Evolutionary conservation across 2,329 filamentous ascomycete species (phyloP), one percentile per base, ranked within the genome.

Genomic region (Fusarium camptoceras): DNA sequence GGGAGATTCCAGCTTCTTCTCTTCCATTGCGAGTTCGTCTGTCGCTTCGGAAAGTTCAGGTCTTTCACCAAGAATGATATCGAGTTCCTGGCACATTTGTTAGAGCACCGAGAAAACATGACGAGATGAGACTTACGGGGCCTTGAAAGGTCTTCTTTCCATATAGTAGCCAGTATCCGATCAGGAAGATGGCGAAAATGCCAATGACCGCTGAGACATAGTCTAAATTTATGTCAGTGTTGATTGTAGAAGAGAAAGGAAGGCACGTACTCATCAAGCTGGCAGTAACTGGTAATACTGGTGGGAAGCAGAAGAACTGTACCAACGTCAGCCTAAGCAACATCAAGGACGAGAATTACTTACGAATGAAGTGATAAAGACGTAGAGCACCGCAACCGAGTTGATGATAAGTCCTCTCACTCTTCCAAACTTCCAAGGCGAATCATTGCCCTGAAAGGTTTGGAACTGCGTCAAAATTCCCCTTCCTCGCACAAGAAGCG

Each of bases 181-280:
- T 53, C 4, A 70, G 25, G 11, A 73, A 50, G 1, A 72, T 24
- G 3, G 59, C 46, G 7, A 80, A 81, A 3, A 81, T 80, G 15
- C 78, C 77, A 53, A 81, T 79, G 6, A 81, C 78, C 8, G 73
- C 78, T 8, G 75, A 76, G 3, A 81, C 79, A 42, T 81, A 81
- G 51, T 81, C 78, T 80, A 9, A 8, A 24, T 4, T 15, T 27
- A 0, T 16, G 24, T 71, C 16, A 68, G 50, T 11, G 3, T n/a
- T 37, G 18, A 3, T 11, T 3, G 1, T 10, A 1, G 4, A 3
- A 5, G 3, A 8, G 11, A 1, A 22, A 4, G 14, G 2, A 6
- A 1, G 1, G 4, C 2, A 6, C 16, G 4, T 71, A 70, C 68
- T 73, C 68, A 73, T 73, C 5, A 67, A 39, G 16, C 61, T 73